These are phyloP conservation scores for Thalassiosira hispida DNA, from an alignment of 352 stramenopile species.

Conservation along the genomic window DNA sequence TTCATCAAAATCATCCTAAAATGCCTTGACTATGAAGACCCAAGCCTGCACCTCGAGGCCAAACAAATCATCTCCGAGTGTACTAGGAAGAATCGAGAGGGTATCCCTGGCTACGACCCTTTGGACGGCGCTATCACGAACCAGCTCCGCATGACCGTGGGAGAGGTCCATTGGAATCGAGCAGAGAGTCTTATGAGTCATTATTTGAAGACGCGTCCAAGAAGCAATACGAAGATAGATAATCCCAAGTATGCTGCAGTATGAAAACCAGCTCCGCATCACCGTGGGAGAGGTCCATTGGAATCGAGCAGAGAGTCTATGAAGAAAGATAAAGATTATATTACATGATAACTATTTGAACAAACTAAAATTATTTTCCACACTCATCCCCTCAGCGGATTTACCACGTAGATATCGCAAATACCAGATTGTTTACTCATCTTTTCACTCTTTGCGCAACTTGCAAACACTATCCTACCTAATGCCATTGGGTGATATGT, in stretches of 20 bases:
- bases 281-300: slow-evolving; percentile 49
- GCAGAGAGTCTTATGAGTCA: slow-evolving; percentile 45
- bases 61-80: slow-evolving; percentile 48
- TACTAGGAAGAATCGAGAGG: slow-evolving; percentile 49
- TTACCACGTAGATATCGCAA: no score
- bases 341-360: no score
- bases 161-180: slow-evolving; percentile 48
- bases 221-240: not conserved
- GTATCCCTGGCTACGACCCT: slow-evolving; percentile 37
- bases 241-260: not conserved
- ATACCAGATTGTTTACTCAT: no score
- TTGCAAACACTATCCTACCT: no score
- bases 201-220: slow-evolving; percentile 34
- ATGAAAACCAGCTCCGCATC: slow-evolving; percentile 22
- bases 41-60: slow-evolving; percentile 23
- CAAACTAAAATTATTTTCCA: no score
- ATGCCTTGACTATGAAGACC: slow-evolving; percentile 48
- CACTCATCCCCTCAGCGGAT: no score
- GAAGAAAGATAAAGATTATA: no score
- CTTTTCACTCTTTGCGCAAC: no score
- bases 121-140: slow-evolving; percentile 43
- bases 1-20: slow-evolving; percentile 52
- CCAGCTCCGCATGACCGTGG: slow-evolving; percentile 35
- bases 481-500: no score
- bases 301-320: slow-evolving; percentile 39